Evolutionary conservation across 2,329 filamentous ascomycete species (phyloP), one percentile per base, ranked within the genome.

Genomic region (Ciborinia camelliae): DNA sequence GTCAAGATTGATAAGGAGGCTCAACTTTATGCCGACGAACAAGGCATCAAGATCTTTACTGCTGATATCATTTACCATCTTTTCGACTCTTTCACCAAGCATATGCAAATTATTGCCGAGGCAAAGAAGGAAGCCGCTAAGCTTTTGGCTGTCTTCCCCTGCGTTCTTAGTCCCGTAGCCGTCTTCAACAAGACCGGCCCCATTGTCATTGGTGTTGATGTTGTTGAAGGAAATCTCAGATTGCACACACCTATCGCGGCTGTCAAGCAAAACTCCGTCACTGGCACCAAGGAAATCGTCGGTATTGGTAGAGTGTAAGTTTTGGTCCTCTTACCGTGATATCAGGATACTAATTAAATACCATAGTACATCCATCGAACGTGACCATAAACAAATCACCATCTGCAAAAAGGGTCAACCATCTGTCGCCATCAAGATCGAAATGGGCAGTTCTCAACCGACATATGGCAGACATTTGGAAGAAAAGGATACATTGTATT

Each of bases 1-100:
- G 95, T 99, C 79, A 98, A 97, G 81, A 91, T 99, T 20, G 95
- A 99, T 80, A 98, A 97, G 78, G 95, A 99, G 76, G 95, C 95
- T 0, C 87, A 90, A 70, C 84, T 86, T 12, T 96, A 98, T 73
- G 95, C 95, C 14, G 92, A 97, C 23, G 92, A 98, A 65, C 88
- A 96, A 68, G 92, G 92, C 60, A 91, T 99, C 80, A 98, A 96
- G 82, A 91, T 99, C 73, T 99, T 99, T 81, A 96, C 92, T 3
- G 95, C 96, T 3, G 94, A 99, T 78, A 99, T 99, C 73, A 99
- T 99, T 75, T 99, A 99, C 79, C 95, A 99, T 78, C 82, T 99
- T 65, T 99, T 99, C 77, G 96, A 99, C 78, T 84, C 90, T 69
- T 99, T 99, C 80, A 98, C 91, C 51, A 91, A 91, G 77, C 94